Percentiles rank a stretch among this genome's conserved stretches.
These are phyloP conservation scores for Prunus mongolica DNA, from an alignment of 306 rosid species.

Conservation along the genomic window DNA sequence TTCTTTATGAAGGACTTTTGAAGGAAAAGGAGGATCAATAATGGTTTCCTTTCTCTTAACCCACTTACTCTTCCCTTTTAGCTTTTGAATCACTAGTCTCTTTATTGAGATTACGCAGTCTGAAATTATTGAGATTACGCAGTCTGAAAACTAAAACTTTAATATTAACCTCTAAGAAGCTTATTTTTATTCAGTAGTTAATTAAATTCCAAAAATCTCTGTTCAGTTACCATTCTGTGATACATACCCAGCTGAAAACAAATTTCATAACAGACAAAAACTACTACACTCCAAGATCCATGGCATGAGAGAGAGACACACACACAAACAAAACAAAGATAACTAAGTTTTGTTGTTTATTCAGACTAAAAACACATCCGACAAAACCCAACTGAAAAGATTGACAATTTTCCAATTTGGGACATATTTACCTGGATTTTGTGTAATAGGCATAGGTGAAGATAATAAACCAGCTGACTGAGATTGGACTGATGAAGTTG, in stretches of 20 bases:
- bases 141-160: constrained; percentile 21
- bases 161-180: constrained; percentile 21
- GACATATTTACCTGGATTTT: constrained; percentile 49
- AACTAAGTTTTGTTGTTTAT: constrained; percentile 8
- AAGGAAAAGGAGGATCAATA: constrained; percentile 38
- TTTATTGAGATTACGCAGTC: constrained; percentile 31
- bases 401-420: constrained; percentile 12
- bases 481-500: constrained; percentile 29
- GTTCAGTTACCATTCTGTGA: constrained; percentile 26
- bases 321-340: background rate
- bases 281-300: constrained; percentile 49
- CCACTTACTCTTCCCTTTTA: constrained; percentile 32
- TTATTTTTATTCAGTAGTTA: constrained; percentile 31
- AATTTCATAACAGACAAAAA: constrained; percentile 69
- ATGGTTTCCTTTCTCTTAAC: constrained; percentile 40
- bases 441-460: constrained; percentile 40
- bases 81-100: constrained; percentile 44
- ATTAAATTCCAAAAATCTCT: constrained; percentile 25
- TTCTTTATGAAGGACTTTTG: constrained; percentile 18
- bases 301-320: constrained; percentile 15
- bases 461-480: constrained; percentile 39
- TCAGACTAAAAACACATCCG: constrained; percentile 33
- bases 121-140: constrained; percentile 31
- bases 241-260: constrained; percentile 30
- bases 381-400: constrained; percentile 36